These are phyloP conservation scores for Colletotrichum tabaci DNA, from an alignment of 2,329 filamentous ascomycete genomes.

Conservation along the genomic window DNA sequence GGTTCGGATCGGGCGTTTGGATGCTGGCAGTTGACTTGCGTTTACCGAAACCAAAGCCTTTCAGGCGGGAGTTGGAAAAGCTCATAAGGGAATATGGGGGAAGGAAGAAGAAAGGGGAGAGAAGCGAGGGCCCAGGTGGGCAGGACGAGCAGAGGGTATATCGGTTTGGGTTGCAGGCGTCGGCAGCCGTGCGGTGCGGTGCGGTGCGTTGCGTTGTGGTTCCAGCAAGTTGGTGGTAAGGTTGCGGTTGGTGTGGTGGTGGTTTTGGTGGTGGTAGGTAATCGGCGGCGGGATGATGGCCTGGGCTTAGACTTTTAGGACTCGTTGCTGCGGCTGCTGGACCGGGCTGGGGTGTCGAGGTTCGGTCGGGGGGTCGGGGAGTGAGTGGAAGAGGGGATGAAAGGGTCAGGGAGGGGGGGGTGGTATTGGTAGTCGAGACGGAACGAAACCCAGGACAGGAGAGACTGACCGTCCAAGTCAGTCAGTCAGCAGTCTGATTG, in stretches of 20 bases:
- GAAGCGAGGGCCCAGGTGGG: slow-evolving; percentile 38
- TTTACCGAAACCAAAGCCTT: slow-evolving; percentile 86
- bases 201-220: slow-evolving; percentile 15
- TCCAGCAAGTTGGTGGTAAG: slow-evolving; percentile 12
- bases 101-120: slow-evolving; percentile 39
- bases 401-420: not conserved
- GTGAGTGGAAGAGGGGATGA: slow-evolving; percentile 6
- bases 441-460: slow-evolving; percentile 13
- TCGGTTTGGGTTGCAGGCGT: slow-evolving; percentile 38
- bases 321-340: slow-evolving; percentile 24
- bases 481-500: not conserved
- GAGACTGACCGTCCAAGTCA: slow-evolving; percentile 1
- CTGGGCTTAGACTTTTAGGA: slow-evolving; percentile 29
- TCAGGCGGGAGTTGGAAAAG: slow-evolving; percentile 85
- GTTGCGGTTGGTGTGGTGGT: slow-evolving; percentile 22
- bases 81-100: slow-evolving; percentile 69
- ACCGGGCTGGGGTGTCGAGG: slow-evolving; percentile 19
- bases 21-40: slow-evolving; percentile 79
- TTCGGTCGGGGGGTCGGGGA: slow-evolving; percentile 1
- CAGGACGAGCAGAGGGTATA: slow-evolving; percentile 41
- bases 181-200: slow-evolving; percentile 24
- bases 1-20: slow-evolving; percentile 60
- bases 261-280: slow-evolving; percentile 3
- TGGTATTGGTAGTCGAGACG: not conserved
- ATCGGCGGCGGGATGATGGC: slow-evolving; percentile 13